Base-by-base conservation (phyloP, 768 basidiomycete species). In the Amanita phalloides region DNA sequence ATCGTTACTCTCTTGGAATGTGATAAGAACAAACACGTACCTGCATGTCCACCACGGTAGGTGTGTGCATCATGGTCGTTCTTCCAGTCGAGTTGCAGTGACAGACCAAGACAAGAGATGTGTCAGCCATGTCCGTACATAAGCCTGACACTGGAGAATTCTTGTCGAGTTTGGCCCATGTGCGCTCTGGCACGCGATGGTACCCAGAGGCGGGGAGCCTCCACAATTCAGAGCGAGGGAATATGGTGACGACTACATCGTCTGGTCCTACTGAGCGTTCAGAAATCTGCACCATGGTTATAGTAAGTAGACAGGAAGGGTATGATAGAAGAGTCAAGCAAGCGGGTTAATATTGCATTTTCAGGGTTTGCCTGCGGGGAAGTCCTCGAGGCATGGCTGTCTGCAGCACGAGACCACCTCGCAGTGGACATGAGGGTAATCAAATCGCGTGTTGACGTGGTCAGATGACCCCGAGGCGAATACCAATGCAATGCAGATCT, bases 401-500 rank as follows among this genome's bases (percentile, higher is more conserved):
- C 21, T n/a, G 14, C 4, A 36, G 43, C 51, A 51, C 51, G 51
- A 52, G 51, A 33, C 51, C 2, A 23, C 51, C 41, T 44, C 25
- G 51, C 51, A 45, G 35, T 25, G 3, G 33, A 52, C 51, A 52
- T 45, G 51, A 36, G 51, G 49, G 51, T 52, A 45, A 52, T 35
- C 23, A 32, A 28, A 35, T 25, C 44, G 30, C 43, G 23, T 51
- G 50, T 25, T 28, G 36, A 17, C 10, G 35, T 49, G 35, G 35
- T 38, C 6, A 48, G 35, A 35, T 44, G 25, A 26, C 25, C 42
- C 42, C 21, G 20, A 43, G 23, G 23, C 35, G 36, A 25, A 9
- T 23, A 33, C 32, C 32, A 48, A 37, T 21, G 35, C 44, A 45
- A 14, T 9, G 26, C 7, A 21, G 20, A n/a, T 17, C 30, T 21